Conservation (phyloP, 441 rosid genomes). For the Monsonia emarginata region DNA sequence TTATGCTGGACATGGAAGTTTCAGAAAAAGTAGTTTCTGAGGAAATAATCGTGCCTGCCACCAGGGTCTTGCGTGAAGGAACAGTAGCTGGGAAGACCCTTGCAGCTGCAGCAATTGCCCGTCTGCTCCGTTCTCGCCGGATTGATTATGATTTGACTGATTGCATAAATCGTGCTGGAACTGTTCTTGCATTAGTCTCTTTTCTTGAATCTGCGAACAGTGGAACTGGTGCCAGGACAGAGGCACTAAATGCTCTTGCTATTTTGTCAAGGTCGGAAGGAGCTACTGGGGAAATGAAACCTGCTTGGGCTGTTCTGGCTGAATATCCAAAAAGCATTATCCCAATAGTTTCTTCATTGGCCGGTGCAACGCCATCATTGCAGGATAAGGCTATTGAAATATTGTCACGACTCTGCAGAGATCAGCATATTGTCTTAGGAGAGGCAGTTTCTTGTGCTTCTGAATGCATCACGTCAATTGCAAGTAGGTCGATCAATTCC, state of each 20-base stretch:
- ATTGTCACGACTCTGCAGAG: slow-evolving; percentile 75
- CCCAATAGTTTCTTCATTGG: slow-evolving; percentile 76
- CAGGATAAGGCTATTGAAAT: slow-evolving; percentile 97
- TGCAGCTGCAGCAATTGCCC: slow-evolving; percentile 95
- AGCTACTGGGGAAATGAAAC: slow-evolving; percentile 50
- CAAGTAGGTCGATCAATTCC: slow-evolving; percentile 64
- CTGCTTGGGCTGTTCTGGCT: slow-evolving; percentile 89
- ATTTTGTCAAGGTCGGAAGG: slow-evolving; percentile 69
- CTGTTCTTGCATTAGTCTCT: slow-evolving; percentile 88
- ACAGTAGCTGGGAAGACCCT: slow-evolving; percentile 81
- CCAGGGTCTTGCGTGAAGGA: slow-evolving; percentile 86
- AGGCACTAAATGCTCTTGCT: slow-evolving; percentile 92
- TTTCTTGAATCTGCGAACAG: slow-evolving; percentile 70
- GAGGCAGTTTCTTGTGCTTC: slow-evolving; percentile 50
- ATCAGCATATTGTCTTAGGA: slow-evolving; percentile 74
- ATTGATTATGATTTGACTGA: slow-evolving; percentile 68
- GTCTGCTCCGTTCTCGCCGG: slow-evolving; percentile 64
- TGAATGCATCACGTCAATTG: slow-evolving; percentile 61
- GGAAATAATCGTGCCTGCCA: slow-evolving; percentile 81
- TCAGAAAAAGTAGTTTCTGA: slow-evolving; percentile 66
- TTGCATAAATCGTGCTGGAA: slow-evolving; percentile 84
- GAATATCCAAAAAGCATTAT: slow-evolving; percentile 67
- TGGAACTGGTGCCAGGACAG: slow-evolving; percentile 60
- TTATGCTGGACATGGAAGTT: slow-evolving; percentile 78
- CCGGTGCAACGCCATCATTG: slow-evolving; percentile 56